phyloP scores from a whole-genome alignment of 768 basidiomycete species.

The Coprinopsis strossmayeri region DNA sequence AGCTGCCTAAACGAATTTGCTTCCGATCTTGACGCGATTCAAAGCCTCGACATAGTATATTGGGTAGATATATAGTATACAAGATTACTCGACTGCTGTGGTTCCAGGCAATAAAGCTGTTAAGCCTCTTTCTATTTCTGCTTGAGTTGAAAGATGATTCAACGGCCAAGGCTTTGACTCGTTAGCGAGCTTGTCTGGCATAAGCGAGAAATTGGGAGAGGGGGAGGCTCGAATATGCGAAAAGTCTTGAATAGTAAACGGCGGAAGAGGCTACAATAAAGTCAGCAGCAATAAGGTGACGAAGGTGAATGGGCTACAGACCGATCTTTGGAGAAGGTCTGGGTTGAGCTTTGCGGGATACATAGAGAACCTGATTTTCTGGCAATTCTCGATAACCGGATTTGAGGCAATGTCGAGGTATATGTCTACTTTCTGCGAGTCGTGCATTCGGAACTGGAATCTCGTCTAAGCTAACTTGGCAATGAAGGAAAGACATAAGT shows the following conservation, averaged over 20 bases:
- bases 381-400: constrained; percentile 78
- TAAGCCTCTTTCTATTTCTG: constrained; percentile 12
- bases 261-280: constrained; percentile 25
- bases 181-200: constrained; percentile 17
- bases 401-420: constrained; percentile 63
- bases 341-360: constrained; percentile 44
- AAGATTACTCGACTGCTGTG: no score
- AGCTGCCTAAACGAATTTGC: no score
- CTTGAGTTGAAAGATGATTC: constrained; percentile 1
- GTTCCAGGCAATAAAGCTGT: constrained; percentile 9
- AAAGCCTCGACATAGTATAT: no score
- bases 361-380: constrained; percentile 49
- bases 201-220: constrained; percentile 69
- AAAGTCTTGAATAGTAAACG: constrained; percentile 70
- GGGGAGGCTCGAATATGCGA: constrained; percentile 71
- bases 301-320: background rate
- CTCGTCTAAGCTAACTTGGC: background rate
- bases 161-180: constrained; percentile 18
- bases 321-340: constrained; percentile 14
- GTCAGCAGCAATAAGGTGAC: background rate
- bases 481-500: background rate
- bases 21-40: no score
- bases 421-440: constrained; percentile 55
- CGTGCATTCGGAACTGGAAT: constrained; percentile 81
- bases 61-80: no score